Percentiles rank a stretch among this genome's conserved stretches.
Evolutionary conservation across 2,329 filamentous ascomycete genomes (phyloP).

Genomic region (Sordariomycetes sp.): DNA sequence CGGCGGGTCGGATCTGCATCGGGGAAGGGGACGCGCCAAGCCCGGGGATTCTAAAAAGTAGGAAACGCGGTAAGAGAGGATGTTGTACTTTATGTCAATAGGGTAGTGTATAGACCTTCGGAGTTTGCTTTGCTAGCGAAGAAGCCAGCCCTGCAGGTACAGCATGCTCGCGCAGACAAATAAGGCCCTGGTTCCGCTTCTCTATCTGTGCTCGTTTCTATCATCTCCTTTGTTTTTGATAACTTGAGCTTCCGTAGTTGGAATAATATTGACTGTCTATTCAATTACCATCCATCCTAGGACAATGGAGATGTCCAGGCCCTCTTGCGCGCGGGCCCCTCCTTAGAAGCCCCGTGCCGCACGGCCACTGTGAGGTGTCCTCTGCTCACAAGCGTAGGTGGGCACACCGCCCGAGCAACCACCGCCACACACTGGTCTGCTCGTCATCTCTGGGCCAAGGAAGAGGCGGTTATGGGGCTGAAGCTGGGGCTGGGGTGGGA

Average conservation of each 20-base stretch:
- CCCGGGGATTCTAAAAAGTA: background rate
- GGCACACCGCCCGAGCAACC: background rate
- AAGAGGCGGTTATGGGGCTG: background rate
- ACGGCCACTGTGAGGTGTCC: background rate
- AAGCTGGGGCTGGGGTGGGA: background rate
- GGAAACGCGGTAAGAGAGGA: background rate
- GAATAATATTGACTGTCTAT: background rate
- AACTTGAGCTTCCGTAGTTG: background rate
- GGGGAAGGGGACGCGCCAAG: background rate
- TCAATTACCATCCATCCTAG: background rate
- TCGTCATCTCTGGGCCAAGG: background rate
- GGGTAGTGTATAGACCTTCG: constrained; percentile 4
- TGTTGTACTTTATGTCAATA: constrained; percentile 3
- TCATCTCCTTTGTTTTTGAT: background rate
- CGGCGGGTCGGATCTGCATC: background rate
- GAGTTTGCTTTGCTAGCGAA: background rate
- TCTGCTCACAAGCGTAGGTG: background rate
- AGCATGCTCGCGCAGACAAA: background rate
- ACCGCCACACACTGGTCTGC: background rate
- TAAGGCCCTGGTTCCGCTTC: background rate
- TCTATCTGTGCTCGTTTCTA: background rate
- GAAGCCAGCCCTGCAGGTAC: background rate
- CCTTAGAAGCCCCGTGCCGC: background rate
- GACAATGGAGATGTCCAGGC: background rate
- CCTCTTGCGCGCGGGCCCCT: background rate